Evolutionary conservation across 352 stramenopile genomes (phyloP), one percentile per base, ranked within the genome.

Genomic region (Phytophthora idaei): DNA sequence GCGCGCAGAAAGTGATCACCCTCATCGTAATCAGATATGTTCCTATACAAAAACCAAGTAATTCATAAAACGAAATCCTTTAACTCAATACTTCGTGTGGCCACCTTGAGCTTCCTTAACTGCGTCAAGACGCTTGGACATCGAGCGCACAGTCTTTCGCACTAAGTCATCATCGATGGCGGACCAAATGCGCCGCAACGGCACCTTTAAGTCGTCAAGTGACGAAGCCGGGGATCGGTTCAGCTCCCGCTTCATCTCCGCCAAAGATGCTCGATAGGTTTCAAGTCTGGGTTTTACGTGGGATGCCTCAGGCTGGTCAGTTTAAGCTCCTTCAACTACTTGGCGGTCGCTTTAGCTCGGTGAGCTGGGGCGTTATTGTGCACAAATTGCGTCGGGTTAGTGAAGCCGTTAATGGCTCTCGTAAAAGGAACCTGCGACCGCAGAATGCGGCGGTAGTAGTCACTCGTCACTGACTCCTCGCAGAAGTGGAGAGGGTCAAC

Each of bases 191-290:
- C 15, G 1, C n/a, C 6, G 42, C 42, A 27, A 28, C 42, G 28
- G 11, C 17, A 48, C 42, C 17, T 48, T 29, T 27, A 48, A 28
- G 17, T 48, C 42, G 5, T 48, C 42, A 12, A 48, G n/a, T 12
- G n/a, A 48, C 10, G 42, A 2, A 12, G 42, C 42, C 9, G 42
- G 5, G 17, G 8, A 14, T 5, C 17, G 7, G 17, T 29, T 28
- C 5, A 48, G 42, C 42, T 48, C 42, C 5, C 42, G 42, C 42
- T 48, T 48, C 42, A 48, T 48, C n/a, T 29, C 42, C 14, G n/a
- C n/a, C 42, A 48, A 4, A 48, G n/a, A 29, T 29, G 28, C 0
- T 48, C 42, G 4, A 48, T 48, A 14, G 42, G 17, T 1, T 29
- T 48, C 42, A 12, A 28, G n/a, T 29, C n/a, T 5, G 39, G 39